Percentiles rank a stretch among this genome's conserved stretches.
Evolutionary conservation across 768 basidiomycete species (phyloP).

Genomic region (Solioccasus polychromus): DNA sequence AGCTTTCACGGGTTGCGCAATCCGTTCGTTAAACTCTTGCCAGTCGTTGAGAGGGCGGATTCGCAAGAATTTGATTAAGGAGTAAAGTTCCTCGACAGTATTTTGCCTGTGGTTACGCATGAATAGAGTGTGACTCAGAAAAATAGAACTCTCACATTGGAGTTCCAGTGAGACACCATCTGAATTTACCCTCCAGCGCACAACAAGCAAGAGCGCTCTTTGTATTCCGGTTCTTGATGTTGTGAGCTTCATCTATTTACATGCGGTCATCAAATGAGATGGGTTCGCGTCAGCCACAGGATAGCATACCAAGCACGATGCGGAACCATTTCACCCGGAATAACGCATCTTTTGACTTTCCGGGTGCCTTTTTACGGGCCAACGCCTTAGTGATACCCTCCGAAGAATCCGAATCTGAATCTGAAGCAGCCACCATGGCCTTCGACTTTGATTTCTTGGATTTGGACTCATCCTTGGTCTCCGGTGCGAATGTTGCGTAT

Average conservation of each 20-base stretch:
- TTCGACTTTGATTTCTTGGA: slow-evolving; percentile 40
- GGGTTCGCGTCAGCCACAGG: not conserved
- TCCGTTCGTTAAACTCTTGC: slow-evolving; percentile 73
- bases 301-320: slow-evolving; percentile 70
- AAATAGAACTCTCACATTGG: slow-evolving; percentile 49
- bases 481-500: slow-evolving; percentile 49
- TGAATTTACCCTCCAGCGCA: slow-evolving; percentile 69
- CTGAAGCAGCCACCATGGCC: slow-evolving; percentile 24
- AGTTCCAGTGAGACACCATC: slow-evolving; percentile 89
- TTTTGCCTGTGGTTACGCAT: slow-evolving; percentile 61
- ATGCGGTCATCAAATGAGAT: not conserved
- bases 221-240: slow-evolving; percentile 84
- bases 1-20: slow-evolving; percentile 75
- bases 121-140: slow-evolving; percentile 1
- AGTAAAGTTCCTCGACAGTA: slow-evolving; percentile 84
- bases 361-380: slow-evolving; percentile 41
- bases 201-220: slow-evolving; percentile 79
- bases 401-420: slow-evolving; percentile 36
- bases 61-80: slow-evolving; percentile 85
- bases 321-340: slow-evolving; percentile 82
- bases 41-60: slow-evolving; percentile 79
- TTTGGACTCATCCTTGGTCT: slow-evolving; percentile 56
- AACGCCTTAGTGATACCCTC: slow-evolving; percentile 38
- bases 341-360: slow-evolving; percentile 58
- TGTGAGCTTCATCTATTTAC: slow-evolving; percentile 84